Evolutionary conservation across 2,329 filamentous ascomycete genomes (phyloP), one percentile per base, ranked within the genome.

Genomic region (Ophiostoma australiae): DNA sequence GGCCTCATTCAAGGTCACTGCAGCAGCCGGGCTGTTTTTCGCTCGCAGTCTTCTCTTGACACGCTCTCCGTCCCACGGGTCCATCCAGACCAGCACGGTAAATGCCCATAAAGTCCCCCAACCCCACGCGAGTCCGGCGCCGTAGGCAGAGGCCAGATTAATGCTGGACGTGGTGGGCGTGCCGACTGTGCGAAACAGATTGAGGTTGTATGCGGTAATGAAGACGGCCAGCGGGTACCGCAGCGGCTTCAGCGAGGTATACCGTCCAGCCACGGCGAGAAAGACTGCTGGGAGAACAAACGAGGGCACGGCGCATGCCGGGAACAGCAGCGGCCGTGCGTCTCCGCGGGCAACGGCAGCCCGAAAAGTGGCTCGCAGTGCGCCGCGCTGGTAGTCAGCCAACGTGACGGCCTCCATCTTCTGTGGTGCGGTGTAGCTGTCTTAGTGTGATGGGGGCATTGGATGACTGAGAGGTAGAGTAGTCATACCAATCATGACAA

Each of bases 21-120:
- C 31, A 5, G 2, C 27, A n/a, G 48, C 33, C 27, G 35, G 61
- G 39, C 35, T n/a, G 33, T 17, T 17, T 11, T 52, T 20, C 23
- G 63, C 58, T 17, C 58, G 58, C 1, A 33, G 8, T 48, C 73
- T 39, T 52, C 69, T 48, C 31, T 83, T 77, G 0, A 85, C 81
- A 73, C 87, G 82, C 73, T 83, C 85, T 0, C 84, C 84, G 27
- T 87, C 84, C 76, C 83, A 84, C 3, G 87, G 86, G 23, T 80
- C 78, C 66, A 81, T 84, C 79, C 85, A 86, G 1, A 89, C 77
- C 33, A 90, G 77, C 75, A 86, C 76, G 27, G 82, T 81, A 70
- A 84, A 75, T 48, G 78, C 81, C 78, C 82, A 83, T 23, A 89
- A 76, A 13, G 84, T 83, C 0, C 83, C 81, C 84, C 84, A 89